Conservation (phyloP, 208 protist genomes). For the Naegleria lovaniensis region DNA sequence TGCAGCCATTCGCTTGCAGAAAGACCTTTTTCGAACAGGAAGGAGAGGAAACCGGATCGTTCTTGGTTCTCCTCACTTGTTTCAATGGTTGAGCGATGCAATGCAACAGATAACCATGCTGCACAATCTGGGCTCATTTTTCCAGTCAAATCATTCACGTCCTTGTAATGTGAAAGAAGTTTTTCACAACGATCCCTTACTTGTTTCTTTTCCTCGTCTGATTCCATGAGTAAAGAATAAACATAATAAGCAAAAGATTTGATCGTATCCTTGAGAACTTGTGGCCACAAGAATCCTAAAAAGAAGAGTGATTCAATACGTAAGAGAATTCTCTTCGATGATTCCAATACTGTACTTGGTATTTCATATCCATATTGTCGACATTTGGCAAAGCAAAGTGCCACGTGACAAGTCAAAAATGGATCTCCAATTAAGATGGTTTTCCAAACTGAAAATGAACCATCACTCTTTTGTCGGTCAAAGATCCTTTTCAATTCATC, state of each 20-base stretch:
- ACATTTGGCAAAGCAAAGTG: slow-evolving; percentile 4
- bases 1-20: neutral
- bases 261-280: neutral
- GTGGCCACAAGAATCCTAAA: neutral
- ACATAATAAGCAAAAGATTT: neutral
- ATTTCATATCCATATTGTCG: neutral
- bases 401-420: slow-evolving; percentile 9
- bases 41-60: neutral
- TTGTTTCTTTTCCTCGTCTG: neutral
- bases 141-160: neutral
- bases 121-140: neutral
- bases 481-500: neutral
- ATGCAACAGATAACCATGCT: neutral
- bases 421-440: neutral
- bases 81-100: neutral
- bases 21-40: neutral
- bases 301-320: neutral
- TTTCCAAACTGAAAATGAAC: neutral
- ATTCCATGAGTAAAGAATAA: neutral
- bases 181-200: neutral
- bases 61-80: neutral
- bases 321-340: neutral
- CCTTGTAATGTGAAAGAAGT: neutral
- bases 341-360: neutral
- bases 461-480: neutral